Evolutionary conservation across 1,284 basidiomycete genomes (phyloP).

Genomic region (Cystobasidiaceae sp.): DNA sequence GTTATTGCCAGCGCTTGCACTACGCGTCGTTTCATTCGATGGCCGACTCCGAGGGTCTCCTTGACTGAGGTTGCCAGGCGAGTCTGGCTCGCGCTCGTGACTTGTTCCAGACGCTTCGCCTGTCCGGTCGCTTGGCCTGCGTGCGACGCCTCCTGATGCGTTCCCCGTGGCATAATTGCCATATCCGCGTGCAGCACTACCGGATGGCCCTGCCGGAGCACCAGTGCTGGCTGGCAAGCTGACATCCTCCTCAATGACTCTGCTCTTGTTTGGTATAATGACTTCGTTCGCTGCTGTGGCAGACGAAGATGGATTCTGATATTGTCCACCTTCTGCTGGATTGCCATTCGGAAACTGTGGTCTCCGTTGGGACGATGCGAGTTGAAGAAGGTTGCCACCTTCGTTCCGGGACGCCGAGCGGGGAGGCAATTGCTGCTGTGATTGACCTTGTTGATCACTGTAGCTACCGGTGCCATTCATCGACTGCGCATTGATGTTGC

Average conservation of each 20-base stretch:
- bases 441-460: slow-evolving; percentile 77
- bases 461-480: slow-evolving; percentile 68
- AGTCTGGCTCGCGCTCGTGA: not conserved
- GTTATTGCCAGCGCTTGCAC: not conserved
- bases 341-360: slow-evolving; percentile 22
- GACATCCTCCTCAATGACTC: slow-evolving; percentile 81
- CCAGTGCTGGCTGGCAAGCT: slow-evolving; percentile 8
- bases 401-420: slow-evolving; percentile 10
- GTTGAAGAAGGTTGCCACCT: slow-evolving; percentile 29
- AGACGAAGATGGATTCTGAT: too few relatives aligned
- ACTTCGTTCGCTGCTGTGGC: slow-evolving; percentile 56
- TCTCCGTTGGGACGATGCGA: slow-evolving; percentile 9
- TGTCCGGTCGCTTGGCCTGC: too few relatives aligned
- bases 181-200: too few relatives aligned
- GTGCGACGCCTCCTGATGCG: too few relatives aligned
- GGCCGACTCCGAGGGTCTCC: not conserved
- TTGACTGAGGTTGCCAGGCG: not conserved
- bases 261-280: slow-evolving; percentile 91
- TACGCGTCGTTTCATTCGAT: not conserved
- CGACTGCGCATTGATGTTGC: slow-evolving; percentile 45
- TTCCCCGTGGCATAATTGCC: too few relatives aligned
- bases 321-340: slow-evolving; percentile 44
- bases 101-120: not conserved
- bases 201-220: not conserved
- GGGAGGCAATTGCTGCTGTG: slow-evolving; percentile 44